Conservation (phyloP, 345 rosid species). For the Anacardium occidentale region DNA sequence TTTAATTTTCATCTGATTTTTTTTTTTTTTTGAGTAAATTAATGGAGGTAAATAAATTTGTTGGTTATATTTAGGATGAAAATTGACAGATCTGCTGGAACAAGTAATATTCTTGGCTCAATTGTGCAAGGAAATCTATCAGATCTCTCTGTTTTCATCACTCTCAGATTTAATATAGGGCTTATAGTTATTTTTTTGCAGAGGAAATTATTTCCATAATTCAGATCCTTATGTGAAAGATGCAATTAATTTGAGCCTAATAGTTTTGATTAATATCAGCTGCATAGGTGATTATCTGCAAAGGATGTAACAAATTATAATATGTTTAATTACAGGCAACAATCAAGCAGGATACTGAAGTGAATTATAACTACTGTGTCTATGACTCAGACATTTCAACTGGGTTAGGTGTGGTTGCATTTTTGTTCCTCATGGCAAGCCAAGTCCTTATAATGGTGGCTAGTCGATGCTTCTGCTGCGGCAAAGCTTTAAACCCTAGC, state of each 20-base stretch:
- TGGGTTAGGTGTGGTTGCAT: slow-evolving; percentile 84
- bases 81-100: slow-evolving; percentile 8
- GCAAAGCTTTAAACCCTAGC: slow-evolving; percentile 69
- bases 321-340: slow-evolving; percentile 49
- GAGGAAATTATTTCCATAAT: neutral
- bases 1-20: neutral
- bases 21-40: neutral
- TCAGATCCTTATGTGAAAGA: neutral
- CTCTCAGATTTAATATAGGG: too few species aligned
- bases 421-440: slow-evolving; percentile 63
- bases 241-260: neutral
- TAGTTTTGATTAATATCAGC: neutral
- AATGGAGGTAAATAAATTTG: neutral
- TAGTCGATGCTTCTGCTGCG: slow-evolving; percentile 94
- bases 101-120: slow-evolving; percentile 1
- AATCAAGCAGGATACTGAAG: slow-evolving; percentile 45
- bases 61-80: neutral
- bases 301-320: neutral
- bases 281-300: neutral
- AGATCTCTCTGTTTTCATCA: slow-evolving; percentile 9
- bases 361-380: slow-evolving; percentile 51
- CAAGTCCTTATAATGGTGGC: slow-evolving; percentile 83
- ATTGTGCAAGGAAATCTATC: slow-evolving; percentile 5
- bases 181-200: neutral
- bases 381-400: slow-evolving; percentile 89